A percentile compares a stretch with the other conserved stretches of the same genome.
phyloP scores from a whole-genome alignment of 257 asterid genomes.

The Solanum etuberosum region DNA sequence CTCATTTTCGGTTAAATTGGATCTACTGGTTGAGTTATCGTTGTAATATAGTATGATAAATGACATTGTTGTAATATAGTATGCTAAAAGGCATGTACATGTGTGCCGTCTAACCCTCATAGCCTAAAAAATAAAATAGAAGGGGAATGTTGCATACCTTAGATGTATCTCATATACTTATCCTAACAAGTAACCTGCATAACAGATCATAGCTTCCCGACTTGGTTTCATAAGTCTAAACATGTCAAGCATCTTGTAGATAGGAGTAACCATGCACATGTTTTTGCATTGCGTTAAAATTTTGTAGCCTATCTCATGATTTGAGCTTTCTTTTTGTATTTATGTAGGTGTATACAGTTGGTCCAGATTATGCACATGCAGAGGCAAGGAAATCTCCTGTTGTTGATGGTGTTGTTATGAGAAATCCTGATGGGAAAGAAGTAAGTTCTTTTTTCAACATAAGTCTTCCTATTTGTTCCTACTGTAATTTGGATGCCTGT shows the following conservation, averaged over 20 bases:
- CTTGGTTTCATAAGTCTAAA: background rate
- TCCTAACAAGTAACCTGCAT: background rate
- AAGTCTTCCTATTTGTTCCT: background rate
- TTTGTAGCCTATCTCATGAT: background rate
- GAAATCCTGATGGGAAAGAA: slow-evolving; percentile 98
- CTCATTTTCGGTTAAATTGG: background rate
- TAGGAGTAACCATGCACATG: background rate
- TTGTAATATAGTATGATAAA: background rate
- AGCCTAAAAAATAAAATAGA: background rate
- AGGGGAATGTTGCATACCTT: background rate
- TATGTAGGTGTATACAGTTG: slow-evolving; percentile 82
- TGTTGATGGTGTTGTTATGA: slow-evolving; percentile 99
- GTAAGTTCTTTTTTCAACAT: slow-evolving; percentile 31
- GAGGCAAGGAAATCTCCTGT: slow-evolving; percentile 99
- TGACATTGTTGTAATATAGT: background rate
- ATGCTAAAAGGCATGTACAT: background rate
- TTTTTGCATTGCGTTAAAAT: background rate
- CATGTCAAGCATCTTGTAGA: background rate
- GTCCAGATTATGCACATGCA: slow-evolving; percentile 98
- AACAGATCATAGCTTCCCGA: background rate
- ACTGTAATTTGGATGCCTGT: background rate
- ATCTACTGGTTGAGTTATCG: background rate
- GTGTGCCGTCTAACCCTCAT: background rate
- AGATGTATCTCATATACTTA: background rate
- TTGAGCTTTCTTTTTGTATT: background rate